Conservation (phyloP, 345 rosid species). For the Linum tenue region DNA sequence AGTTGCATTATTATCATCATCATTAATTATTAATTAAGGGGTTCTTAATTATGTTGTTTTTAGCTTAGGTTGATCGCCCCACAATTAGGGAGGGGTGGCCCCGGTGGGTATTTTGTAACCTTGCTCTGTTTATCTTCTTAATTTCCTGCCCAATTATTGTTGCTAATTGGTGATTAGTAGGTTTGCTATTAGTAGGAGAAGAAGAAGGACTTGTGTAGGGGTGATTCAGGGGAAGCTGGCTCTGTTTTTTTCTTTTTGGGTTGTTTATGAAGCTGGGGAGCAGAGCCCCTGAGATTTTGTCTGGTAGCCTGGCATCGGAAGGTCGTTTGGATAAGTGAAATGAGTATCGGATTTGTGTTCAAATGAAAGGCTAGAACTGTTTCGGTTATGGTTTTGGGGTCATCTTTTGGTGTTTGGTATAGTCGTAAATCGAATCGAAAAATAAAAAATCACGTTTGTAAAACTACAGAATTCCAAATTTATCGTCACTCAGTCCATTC, state of each 20-base stretch:
- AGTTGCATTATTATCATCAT: not conserved
- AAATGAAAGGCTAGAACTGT: too few species aligned
- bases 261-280: slow-evolving; percentile 4
- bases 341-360: too few species aligned
- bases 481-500: too few species aligned
- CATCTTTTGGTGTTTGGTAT: too few species aligned
- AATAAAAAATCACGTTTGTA: too few species aligned
- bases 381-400: too few species aligned
- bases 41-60: not conserved
- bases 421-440: too few species aligned
- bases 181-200: too few species aligned
- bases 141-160: not conserved
- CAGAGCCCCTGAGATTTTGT: slow-evolving; percentile 28
- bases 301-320: slow-evolving; percentile 17
- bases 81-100: not conserved
- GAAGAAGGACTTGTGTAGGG: not conserved
- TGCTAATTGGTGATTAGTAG: not conserved
- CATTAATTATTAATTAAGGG: not conserved
- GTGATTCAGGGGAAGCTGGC: not conserved
- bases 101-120: not conserved
- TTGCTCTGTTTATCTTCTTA: not conserved
- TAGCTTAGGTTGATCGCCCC: not conserved
- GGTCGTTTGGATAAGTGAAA: too few species aligned
- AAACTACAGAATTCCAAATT: too few species aligned
- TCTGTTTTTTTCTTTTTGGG: not conserved